A percentile compares a stretch with the other conserved stretches of the same genome.
phyloP scores from a whole-genome alignment of 2,329 filamentous ascomycete genomes.

The Diaporthe vaccinii region DNA sequence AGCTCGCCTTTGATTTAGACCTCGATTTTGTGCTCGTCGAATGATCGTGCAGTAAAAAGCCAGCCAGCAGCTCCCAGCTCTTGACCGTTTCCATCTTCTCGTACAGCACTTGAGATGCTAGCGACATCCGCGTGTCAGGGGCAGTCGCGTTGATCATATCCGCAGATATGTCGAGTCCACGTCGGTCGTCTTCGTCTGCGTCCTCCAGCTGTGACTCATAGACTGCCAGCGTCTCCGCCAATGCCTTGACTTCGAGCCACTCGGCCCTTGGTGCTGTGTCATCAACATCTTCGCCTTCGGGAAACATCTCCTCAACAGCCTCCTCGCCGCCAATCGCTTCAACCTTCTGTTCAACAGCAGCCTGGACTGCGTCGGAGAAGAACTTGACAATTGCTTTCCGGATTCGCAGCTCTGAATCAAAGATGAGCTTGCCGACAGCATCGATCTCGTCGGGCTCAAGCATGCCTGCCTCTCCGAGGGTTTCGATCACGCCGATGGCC shows the following conservation, averaged over 20 bases:
- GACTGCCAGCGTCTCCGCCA: slow-evolving; percentile 84
- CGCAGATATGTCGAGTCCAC: slow-evolving; percentile 64
- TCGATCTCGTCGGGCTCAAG: slow-evolving; percentile 94
- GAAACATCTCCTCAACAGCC: slow-evolving; percentile 79
- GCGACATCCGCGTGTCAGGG: slow-evolving; percentile 84
- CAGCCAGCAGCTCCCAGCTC: slow-evolving; percentile 89
- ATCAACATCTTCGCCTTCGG: slow-evolving; percentile 79
- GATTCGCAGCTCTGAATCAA: slow-evolving; percentile 86
- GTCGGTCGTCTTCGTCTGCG: slow-evolving; percentile 62
- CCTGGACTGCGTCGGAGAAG: slow-evolving; percentile 88
- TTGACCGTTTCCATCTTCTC: slow-evolving; percentile 84
- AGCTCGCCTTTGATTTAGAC: slow-evolving; percentile 47
- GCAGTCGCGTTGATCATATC: slow-evolving; percentile 73
- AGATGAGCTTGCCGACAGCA: slow-evolving; percentile 86
- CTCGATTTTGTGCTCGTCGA: slow-evolving; percentile 72
- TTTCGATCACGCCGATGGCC: slow-evolving; percentile 85
- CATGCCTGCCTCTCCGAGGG: slow-evolving; percentile 85
- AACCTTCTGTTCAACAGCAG: slow-evolving; percentile 82
- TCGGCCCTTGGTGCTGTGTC: slow-evolving; percentile 81
- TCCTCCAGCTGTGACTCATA: slow-evolving; percentile 82
- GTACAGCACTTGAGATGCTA: slow-evolving; percentile 88
- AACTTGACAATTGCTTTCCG: slow-evolving; percentile 92
- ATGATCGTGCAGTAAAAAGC: slow-evolving; percentile 94
- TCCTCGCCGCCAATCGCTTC: slow-evolving; percentile 89
- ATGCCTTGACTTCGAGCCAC: slow-evolving; percentile 93